These are phyloP conservation scores for Penicillium crystallinum DNA, from an alignment of 495 filamentous ascomycete genomes.

Conservation along the genomic window DNA sequence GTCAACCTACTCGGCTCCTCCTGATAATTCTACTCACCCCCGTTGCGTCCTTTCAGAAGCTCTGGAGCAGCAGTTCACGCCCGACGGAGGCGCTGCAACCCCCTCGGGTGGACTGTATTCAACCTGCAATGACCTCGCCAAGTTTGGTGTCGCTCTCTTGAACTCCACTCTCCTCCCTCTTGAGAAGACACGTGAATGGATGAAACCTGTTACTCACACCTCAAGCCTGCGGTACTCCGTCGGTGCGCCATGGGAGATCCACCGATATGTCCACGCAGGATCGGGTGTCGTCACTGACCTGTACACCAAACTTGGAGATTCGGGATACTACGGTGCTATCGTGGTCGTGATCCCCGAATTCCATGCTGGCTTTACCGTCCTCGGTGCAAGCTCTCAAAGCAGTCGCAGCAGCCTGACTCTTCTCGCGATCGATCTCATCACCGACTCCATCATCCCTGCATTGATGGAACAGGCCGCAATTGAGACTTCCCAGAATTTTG, in stretches of 20 bases:
- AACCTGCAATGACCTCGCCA: conserved; percentile 24
- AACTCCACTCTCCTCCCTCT: conserved; percentile 40
- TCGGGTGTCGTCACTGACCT: conserved; percentile 29
- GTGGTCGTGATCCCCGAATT: conserved; percentile 38
- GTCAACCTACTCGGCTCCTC: conserved; percentile 34
- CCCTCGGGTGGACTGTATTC: conserved; percentile 32
- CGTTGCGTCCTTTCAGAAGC: conserved; percentile 20
- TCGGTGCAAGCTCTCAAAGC: conserved; percentile 19
- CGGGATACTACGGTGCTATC: conserved; percentile 30
- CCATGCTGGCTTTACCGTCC: conserved; percentile 34
- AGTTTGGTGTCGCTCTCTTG: conserved; percentile 42
- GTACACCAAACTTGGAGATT: conserved; percentile 44
- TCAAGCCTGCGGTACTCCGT: conserved; percentile 41
- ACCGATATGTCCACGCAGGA: conserved; percentile 24
- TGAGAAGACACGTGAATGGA: conserved; percentile 36
- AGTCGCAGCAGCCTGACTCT: conserved; percentile 2
- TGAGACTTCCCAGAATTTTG: conserved; percentile 25
- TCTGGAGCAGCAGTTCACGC: conserved; percentile 29
- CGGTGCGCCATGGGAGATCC: conserved; percentile 45
- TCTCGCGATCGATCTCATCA: conserved; percentile 19
- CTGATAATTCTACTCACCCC: conserved; percentile 11
- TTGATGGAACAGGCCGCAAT: conserved; percentile 26
- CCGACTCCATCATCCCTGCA: conserved; percentile 28
- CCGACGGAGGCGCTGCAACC: conserved; percentile 19
- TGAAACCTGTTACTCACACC: conserved; percentile 47